These are phyloP conservation scores for Alternaria ventricosa DNA, from an alignment of 2,329 filamentous ascomycete genomes.

Conservation along the genomic window DNA sequence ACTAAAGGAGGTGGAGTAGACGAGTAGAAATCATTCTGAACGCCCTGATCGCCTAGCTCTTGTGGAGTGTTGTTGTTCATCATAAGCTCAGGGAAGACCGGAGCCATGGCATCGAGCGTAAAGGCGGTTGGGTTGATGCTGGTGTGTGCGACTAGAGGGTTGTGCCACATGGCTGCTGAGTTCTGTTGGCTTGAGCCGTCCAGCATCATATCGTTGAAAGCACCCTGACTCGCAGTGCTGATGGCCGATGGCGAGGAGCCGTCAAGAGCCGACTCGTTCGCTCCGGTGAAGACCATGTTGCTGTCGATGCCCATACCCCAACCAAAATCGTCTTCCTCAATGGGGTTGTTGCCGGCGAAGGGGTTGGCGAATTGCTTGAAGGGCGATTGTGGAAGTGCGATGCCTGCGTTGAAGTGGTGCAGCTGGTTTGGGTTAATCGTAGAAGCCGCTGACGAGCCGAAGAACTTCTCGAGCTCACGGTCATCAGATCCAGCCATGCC, in stretches of 20 bases:
- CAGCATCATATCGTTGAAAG: conserved; percentile 88
- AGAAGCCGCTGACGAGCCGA: conserved; percentile 62
- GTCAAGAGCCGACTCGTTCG: conserved; percentile 82
- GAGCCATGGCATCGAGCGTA: conserved; percentile 74
- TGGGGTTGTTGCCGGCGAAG: conserved; percentile 65
- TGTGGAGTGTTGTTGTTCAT: conserved; percentile 74
- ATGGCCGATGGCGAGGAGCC: conserved; percentile 95
- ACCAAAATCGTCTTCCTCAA: conserved; percentile 79
- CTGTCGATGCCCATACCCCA: conserved; percentile 86
- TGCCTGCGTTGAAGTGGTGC: conserved; percentile 85
- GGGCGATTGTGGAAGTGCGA: conserved; percentile 64
- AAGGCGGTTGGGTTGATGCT: conserved; percentile 71
- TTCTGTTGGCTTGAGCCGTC: conserved; percentile 66
- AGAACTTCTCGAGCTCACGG: conserved; percentile 73
- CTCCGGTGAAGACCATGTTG: conserved; percentile 59
- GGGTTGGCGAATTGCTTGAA: conserved; percentile 53
- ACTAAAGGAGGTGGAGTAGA: conserved; percentile 78
- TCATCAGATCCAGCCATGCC: conserved; percentile 60
- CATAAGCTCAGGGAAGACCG: conserved; percentile 77
- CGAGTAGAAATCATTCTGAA: conserved; percentile 74
- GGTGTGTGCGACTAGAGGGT: conserved; percentile 68
- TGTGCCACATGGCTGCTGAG: conserved; percentile 49
- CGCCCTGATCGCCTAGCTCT: conserved; percentile 72
- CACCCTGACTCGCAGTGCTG: conserved; percentile 91
- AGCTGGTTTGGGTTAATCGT: conserved; percentile 72